phyloP scores from a whole-genome alignment of 345 rosid genomes.

The Ceriops decandra region DNA sequence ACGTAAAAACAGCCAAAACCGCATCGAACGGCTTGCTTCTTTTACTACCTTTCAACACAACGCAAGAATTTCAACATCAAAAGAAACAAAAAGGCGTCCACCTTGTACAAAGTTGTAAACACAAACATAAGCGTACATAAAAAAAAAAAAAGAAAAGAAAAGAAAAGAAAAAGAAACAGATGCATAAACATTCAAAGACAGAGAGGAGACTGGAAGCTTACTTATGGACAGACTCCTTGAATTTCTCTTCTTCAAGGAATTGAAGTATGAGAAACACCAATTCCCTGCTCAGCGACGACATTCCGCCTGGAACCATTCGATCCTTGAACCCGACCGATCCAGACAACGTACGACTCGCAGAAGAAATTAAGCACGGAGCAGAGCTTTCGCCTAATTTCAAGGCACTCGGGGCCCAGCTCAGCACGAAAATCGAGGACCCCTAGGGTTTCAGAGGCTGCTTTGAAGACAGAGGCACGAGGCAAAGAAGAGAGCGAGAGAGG shows the following conservation, averaged over 20 bases:
- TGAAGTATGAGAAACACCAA: slow-evolving; percentile 90
- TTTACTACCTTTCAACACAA: neutral
- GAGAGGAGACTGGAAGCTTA: slow-evolving; percentile 13
- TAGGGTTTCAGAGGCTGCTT: slow-evolving; percentile 79
- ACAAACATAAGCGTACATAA: neutral
- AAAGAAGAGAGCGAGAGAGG: slow-evolving; percentile 30
- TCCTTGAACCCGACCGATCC: slow-evolving; percentile 4
- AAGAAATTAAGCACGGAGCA: neutral
- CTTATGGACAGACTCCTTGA: slow-evolving; percentile 85
- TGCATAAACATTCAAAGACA: neutral
- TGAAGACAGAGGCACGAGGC: slow-evolving; percentile 21
- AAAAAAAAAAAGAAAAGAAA: neutral
- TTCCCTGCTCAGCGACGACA: slow-evolving; percentile 86
- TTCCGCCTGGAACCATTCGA: slow-evolving; percentile 13
- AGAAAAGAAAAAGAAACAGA: neutral
- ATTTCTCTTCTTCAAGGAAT: slow-evolving; percentile 91
- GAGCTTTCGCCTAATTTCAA: slow-evolving; percentile 7
- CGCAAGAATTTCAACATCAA: neutral
- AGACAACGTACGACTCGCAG: neutral
- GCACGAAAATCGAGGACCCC: slow-evolving; percentile 43
- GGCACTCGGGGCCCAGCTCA: slow-evolving; percentile 8
- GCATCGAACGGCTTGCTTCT: neutral
- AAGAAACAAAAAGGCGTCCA: neutral
- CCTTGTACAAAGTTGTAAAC: neutral
- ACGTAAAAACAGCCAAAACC: neutral